A percentile compares a stretch with the other conserved stretches of the same genome.
These are phyloP conservation scores for Shiraia sp. DNA, from an alignment of 2,329 filamentous ascomycete genomes.

Conservation along the genomic window DNA sequence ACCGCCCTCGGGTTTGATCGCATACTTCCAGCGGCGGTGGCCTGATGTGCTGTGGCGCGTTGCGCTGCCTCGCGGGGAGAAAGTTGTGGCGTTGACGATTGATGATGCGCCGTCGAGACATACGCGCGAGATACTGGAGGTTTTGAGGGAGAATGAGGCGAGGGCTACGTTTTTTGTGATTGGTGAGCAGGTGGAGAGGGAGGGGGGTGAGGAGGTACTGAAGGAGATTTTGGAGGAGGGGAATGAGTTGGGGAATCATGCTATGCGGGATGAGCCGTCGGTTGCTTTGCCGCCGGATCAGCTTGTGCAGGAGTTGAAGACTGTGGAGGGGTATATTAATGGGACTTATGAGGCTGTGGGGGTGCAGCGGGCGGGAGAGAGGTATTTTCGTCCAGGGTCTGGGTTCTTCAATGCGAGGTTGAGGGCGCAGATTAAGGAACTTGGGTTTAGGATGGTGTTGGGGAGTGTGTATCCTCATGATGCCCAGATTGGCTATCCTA, in stretches of 20 bases:
- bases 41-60: slow-evolving; percentile 78
- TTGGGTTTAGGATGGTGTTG: slow-evolving; percentile 75
- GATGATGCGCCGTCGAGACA: slow-evolving; percentile 81
- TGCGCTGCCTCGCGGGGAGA: slow-evolving; percentile 54
- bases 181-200: slow-evolving; percentile 69
- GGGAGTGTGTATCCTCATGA: slow-evolving; percentile 90
- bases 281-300: slow-evolving; percentile 61
- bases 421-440: slow-evolving; percentile 59
- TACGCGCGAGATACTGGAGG: slow-evolving; percentile 69
- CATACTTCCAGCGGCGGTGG: slow-evolving; percentile 70
- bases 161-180: slow-evolving; percentile 89
- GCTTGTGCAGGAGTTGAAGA: slow-evolving; percentile 65
- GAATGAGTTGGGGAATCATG: slow-evolving; percentile 77
- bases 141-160: slow-evolving; percentile 67
- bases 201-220: slow-evolving; percentile 55
- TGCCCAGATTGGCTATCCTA: slow-evolving; percentile 73
- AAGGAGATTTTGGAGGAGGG: slow-evolving; percentile 58
- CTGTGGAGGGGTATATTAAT: slow-evolving; percentile 66
- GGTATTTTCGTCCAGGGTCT: slow-evolving; percentile 81
- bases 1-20: slow-evolving; percentile 72
- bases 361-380: slow-evolving; percentile 51
- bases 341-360: slow-evolving; percentile 56
- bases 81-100: slow-evolving; percentile 79
- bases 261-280: slow-evolving; percentile 83
- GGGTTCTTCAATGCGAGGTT: slow-evolving; percentile 79